Percentiles rank a stretch among this genome's conserved stretches.
These are phyloP conservation scores for Graphiopsis chlorocephala DNA, from an alignment of 2,329 filamentous ascomycete species.

Conservation along the genomic window DNA sequence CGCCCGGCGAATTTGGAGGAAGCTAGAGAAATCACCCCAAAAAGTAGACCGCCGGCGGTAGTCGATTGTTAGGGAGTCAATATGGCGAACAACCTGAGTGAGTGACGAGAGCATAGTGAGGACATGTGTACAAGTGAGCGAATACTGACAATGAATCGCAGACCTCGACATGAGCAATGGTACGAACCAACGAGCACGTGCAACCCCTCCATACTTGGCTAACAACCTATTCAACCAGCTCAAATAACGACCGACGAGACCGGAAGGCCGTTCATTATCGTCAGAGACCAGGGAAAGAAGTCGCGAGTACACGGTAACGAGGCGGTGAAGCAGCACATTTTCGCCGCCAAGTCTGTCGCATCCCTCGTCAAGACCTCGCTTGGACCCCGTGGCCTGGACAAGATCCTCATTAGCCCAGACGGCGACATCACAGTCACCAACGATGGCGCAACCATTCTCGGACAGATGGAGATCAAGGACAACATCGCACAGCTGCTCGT, in stretches of 20 bases:
- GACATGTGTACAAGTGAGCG: constrained; percentile 24
- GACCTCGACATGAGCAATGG: constrained; percentile 83
- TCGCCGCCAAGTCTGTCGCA: constrained; percentile 91
- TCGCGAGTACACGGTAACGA: constrained; percentile 95
- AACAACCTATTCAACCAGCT: constrained; percentile 40
- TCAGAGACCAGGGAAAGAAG: constrained; percentile 97
- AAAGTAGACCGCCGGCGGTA: constrained; percentile 10
- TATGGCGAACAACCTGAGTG: constrained; percentile 16
- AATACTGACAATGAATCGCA: constrained; percentile 38
- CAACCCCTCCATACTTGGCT: constrained; percentile 6
- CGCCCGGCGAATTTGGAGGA: background rate
- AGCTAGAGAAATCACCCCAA: background rate
- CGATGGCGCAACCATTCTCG: constrained; percentile 94
- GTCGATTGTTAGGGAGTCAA: constrained; percentile 49
- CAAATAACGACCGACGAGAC: constrained; percentile 94
- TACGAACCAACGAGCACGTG: constrained; percentile 43
- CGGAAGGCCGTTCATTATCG: constrained; percentile 94
- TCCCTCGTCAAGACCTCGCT: constrained; percentile 97
- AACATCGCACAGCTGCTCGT: constrained; percentile 96
- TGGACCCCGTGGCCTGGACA: constrained; percentile 92
- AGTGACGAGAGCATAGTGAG: background rate
- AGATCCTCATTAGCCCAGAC: constrained; percentile 97
- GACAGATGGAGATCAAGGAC: constrained; percentile 97
- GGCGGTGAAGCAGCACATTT: constrained; percentile 96
- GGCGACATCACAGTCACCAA: constrained; percentile 99